Conservation (phyloP, 148 eudicot genomes). For the Drosera capensis region DNA sequence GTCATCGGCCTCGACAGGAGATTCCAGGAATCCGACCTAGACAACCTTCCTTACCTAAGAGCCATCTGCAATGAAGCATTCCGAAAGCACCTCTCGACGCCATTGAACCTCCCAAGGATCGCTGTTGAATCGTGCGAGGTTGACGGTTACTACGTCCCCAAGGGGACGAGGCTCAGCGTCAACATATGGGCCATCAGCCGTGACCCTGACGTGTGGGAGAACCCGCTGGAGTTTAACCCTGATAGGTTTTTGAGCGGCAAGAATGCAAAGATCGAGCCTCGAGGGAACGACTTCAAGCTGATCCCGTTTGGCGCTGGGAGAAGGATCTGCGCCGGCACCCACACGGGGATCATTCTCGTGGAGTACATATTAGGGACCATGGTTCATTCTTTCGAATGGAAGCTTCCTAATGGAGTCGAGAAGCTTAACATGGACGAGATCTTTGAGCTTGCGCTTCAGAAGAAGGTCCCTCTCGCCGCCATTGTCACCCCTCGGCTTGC, state of each 20-base stretch:
- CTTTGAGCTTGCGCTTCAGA: neutral
- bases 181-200: conserved; percentile 3
- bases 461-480: neutral
- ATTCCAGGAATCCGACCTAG: neutral
- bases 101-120: neutral
- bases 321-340: neutral
- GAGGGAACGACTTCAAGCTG: neutral
- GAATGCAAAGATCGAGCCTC: neutral
- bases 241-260: neutral
- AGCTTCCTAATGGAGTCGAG: neutral
- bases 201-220: neutral
- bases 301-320: conserved; percentile 1
- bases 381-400: neutral
- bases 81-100: neutral
- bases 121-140: neutral
- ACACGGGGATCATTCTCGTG: neutral
- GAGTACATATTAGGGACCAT: neutral
- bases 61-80: neutral
- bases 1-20: neutral
- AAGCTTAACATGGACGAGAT: neutral
- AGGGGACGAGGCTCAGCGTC: neutral
- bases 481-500: neutral
- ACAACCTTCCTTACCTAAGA: neutral
- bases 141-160: neutral
- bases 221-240: neutral